Evolutionary conservation across 2,329 filamentous ascomycete species (phyloP).

Genomic region (Hymenoscyphus scutula): DNA sequence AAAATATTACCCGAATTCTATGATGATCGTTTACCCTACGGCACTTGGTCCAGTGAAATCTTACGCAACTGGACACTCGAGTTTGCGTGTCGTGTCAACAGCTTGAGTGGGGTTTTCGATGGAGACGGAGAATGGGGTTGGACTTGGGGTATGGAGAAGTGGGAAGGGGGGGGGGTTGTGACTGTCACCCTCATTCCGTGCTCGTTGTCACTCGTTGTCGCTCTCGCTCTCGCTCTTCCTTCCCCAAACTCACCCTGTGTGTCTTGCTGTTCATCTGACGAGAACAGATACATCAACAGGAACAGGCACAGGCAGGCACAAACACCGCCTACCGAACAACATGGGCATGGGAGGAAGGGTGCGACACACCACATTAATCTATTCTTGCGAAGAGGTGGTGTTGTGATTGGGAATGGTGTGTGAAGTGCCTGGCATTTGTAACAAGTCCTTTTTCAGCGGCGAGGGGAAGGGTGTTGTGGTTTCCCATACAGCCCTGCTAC

Average conservation of each 20-base stretch:
- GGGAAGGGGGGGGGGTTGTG: background rate
- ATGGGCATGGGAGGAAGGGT: background rate
- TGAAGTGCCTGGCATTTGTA: conserved; percentile 5
- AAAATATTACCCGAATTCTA: background rate
- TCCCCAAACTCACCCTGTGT: background rate
- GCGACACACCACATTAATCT: conserved; percentile 7
- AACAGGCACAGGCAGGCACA: conserved; percentile 5
- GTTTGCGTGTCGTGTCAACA: background rate
- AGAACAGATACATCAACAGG: background rate
- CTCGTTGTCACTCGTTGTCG: background rate
- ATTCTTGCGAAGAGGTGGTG: background rate
- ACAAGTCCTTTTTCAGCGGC: background rate
- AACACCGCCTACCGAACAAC: background rate
- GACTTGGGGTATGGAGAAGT: conserved; percentile 4
- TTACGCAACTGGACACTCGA: background rate
- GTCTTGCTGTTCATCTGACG: conserved; percentile 3
- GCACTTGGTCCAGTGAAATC: background rate
- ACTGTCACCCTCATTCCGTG: background rate
- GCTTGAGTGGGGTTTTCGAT: background rate
- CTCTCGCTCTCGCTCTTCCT: background rate
- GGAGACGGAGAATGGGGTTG: conserved; percentile 1
- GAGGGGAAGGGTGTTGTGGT: background rate
- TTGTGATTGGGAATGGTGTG: background rate
- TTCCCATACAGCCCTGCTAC: background rate
- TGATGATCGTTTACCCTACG: background rate